Percentiles rank a stretch among this genome's conserved stretches.
Evolutionary conservation across 768 basidiomycete species (phyloP).

Genomic region (Auriscalpium vulgare): DNA sequence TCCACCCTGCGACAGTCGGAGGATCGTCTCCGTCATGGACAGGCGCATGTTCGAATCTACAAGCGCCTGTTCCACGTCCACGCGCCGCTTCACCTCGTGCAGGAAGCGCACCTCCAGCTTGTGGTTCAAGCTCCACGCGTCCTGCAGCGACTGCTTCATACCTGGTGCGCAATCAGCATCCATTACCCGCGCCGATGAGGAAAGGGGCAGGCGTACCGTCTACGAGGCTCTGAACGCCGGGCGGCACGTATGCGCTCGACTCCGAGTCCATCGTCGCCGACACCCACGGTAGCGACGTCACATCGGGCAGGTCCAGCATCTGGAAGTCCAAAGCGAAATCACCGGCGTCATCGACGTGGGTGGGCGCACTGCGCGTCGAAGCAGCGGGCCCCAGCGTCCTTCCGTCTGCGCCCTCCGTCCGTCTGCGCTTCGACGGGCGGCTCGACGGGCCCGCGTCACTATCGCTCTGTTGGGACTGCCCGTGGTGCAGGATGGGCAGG

Average conservation of each 20-base stretch:
- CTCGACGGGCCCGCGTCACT: not conserved
- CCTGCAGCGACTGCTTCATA: constrained; percentile 28
- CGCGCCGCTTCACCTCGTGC: constrained; percentile 24
- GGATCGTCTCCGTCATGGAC: too few species aligned
- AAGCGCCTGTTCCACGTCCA: constrained; percentile 22
- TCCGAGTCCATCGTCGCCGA: not conserved
- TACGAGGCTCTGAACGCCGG: constrained; percentile 26
- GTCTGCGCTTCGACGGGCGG: not conserved
- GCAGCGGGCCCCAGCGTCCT: not conserved
- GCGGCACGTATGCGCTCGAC: constrained; percentile 26
- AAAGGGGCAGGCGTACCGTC: constrained; percentile 21
- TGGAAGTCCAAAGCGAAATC: constrained; percentile 19
- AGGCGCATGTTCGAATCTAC: not conserved
- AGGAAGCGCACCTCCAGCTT: constrained; percentile 26
- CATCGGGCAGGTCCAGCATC: constrained; percentile 27
- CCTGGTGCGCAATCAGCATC: constrained; percentile 6
- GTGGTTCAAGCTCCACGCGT: constrained; percentile 25
- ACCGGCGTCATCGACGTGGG: not conserved
- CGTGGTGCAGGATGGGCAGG: not conserved
- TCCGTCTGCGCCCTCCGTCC: not conserved
- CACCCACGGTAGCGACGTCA: constrained; percentile 27
- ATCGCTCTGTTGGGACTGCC: not conserved
- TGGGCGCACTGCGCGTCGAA: not conserved
- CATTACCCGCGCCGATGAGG: not conserved
- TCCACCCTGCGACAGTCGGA: too few species aligned